Conservation (phyloP, 1,284 basidiomycete species). For the Flammula alnicola region DNA sequence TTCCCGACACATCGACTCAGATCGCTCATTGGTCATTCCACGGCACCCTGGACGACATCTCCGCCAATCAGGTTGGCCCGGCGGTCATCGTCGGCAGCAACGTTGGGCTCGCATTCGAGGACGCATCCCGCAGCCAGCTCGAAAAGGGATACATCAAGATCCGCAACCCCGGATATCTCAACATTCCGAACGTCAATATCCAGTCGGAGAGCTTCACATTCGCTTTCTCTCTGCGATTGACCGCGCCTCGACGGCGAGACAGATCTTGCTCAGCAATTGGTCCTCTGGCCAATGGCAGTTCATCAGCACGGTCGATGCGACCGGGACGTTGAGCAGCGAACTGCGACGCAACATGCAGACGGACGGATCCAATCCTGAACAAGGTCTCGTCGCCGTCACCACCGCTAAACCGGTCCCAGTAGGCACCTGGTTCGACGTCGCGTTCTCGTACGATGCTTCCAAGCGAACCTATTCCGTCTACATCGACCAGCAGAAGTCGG, state of each 20-base stretch:
- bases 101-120: conserved; percentile 1
- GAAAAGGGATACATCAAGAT: conserved; percentile 11
- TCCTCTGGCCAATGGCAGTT: conserved; percentile 1
- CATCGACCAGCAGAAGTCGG: no score
- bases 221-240: background rate
- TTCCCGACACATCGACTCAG: no score
- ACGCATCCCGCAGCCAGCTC: background rate
- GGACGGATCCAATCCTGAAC: background rate
- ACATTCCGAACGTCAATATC: conserved; percentile 8
- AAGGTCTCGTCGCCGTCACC: background rate
- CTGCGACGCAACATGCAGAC: conserved; percentile 4
- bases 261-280: conserved; percentile 2
- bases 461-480: no score
- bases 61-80: background rate
- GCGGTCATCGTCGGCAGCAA: conserved; percentile 3
- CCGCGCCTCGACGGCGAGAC: background rate
- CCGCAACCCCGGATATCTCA: conserved; percentile 6
- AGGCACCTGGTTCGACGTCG: no score
- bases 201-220: conserved; percentile 1
- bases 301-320: background rate
- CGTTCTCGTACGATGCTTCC: no score
- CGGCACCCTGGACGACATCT: conserved; percentile 1
- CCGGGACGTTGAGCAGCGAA: background rate
- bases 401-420: no score
- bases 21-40: background rate